Percentiles rank a stretch among this genome's conserved stretches.
These are phyloP conservation scores for Cercospora janseana DNA, from an alignment of 2,329 filamentous ascomycete species.

Conservation along the genomic window DNA sequence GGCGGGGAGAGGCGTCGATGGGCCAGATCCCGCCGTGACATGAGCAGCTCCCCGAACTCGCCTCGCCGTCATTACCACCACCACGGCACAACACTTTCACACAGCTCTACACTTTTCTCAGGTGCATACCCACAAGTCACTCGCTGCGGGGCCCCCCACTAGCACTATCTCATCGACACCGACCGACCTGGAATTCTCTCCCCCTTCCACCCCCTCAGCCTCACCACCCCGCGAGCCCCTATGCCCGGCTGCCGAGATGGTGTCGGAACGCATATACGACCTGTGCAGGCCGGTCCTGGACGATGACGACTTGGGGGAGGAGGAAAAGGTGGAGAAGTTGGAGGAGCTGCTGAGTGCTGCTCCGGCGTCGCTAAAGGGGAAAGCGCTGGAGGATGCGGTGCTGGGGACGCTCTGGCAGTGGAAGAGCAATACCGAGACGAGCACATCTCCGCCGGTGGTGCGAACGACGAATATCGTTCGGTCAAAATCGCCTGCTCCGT, in stretches of 20 bases:
- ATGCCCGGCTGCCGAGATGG: slow-evolving; percentile 58
- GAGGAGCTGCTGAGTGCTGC: slow-evolving; percentile 81
- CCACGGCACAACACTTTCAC: background rate
- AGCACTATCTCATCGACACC: background rate
- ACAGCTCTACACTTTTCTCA: background rate
- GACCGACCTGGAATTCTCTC: background rate
- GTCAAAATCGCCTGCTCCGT: slow-evolving; percentile 86
- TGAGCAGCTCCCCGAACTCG: slow-evolving; percentile 2
- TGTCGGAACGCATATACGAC: slow-evolving; percentile 89
- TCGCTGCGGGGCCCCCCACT: background rate
- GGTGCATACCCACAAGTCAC: background rate
- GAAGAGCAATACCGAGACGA: slow-evolving; percentile 58
- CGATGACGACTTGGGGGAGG: slow-evolving; percentile 64
- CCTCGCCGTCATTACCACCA: slow-evolving; percentile 8
- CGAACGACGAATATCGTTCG: slow-evolving; percentile 80
- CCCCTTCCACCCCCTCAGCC: slow-evolving; percentile 10
- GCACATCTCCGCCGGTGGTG: slow-evolving; percentile 76
- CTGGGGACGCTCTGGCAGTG: slow-evolving; percentile 88
- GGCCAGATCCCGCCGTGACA: background rate
- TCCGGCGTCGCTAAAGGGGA: slow-evolving; percentile 67
- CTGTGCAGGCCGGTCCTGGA: slow-evolving; percentile 85
- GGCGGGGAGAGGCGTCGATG: slow-evolving; percentile 8
- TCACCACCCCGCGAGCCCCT: slow-evolving; percentile 3
- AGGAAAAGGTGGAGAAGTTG: slow-evolving; percentile 92
- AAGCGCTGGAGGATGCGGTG: slow-evolving; percentile 81